These are phyloP conservation scores for Bombardia bombarda DNA, from an alignment of 495 filamentous ascomycete genomes.

Conservation along the genomic window DNA sequence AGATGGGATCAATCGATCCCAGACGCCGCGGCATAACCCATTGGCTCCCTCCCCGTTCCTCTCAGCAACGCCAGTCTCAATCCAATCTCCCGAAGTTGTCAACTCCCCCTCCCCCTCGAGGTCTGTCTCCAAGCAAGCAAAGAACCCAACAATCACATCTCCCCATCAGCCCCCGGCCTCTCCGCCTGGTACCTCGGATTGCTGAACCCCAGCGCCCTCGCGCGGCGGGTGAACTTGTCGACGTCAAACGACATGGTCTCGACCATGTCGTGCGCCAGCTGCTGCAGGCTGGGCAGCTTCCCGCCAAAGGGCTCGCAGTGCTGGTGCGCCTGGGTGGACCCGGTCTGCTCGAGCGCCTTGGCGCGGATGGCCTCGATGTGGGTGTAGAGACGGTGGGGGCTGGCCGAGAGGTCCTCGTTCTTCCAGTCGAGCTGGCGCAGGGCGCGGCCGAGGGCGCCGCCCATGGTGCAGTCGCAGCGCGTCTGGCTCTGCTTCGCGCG, in stretches of 20 bases:
- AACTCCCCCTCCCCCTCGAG: background rate
- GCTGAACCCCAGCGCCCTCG: background rate
- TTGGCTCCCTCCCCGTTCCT: no score
- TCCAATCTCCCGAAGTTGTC: background rate
- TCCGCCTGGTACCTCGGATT: background rate
- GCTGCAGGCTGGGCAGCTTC: background rate
- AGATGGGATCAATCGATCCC: no score
- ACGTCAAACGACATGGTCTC: background rate
- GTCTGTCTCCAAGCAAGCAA: background rate
- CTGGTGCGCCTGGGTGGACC: background rate
- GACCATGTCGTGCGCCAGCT: background rate
- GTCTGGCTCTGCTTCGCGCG: background rate
- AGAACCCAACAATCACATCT: background rate
- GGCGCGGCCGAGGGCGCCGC: background rate
- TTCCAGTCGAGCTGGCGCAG: background rate
- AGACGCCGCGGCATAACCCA: no score
- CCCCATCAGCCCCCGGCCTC: background rate
- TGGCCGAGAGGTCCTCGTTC: background rate
- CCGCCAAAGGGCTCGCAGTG: background rate
- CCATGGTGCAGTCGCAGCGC: constrained; percentile 1
- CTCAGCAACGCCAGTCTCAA: background rate
- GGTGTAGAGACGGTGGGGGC: background rate
- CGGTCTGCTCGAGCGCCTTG: background rate
- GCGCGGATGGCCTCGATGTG: background rate
- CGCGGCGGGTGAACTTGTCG: background rate